Percentiles rank a stretch among this genome's conserved stretches.
These are phyloP conservation scores for Acanthamoeba triangularis DNA, from an alignment of 208 protist species.

Conservation along the genomic window DNA sequence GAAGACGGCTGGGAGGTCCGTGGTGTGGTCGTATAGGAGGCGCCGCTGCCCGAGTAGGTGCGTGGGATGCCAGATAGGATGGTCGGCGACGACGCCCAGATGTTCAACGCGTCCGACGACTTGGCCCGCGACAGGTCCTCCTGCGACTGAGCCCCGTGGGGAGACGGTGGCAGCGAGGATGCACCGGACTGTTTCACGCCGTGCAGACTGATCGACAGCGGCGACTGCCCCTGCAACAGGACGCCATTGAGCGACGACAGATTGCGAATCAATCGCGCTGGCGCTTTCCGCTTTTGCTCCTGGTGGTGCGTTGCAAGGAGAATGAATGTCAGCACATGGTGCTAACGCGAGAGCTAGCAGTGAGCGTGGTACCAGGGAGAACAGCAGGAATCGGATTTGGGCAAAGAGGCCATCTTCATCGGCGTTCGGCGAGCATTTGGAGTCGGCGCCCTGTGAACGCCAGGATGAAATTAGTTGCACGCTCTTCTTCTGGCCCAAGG, in stretches of 20 bases:
- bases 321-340: not conserved
- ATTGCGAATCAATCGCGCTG: not conserved
- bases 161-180: not conserved
- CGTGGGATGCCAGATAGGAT: not conserved
- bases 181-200: not conserved
- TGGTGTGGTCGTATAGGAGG: not conserved
- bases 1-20: slow-evolving; percentile 8
- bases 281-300: slow-evolving; percentile 33
- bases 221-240: not conserved
- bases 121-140: not conserved
- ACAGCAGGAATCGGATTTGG: not conserved
- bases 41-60: not conserved
- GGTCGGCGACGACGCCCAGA: slow-evolving; percentile 13
- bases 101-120: not conserved
- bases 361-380: not conserved
- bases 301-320: not conserved
- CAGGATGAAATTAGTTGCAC: too few relatives aligned
- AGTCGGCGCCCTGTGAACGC: not conserved
- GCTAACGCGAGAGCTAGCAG: not conserved
- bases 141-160: not conserved
- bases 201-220: not conserved
- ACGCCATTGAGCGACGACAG: slow-evolving; percentile 2
- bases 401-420: not conserved
- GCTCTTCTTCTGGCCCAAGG: not conserved
- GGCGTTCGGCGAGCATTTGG: not conserved